A percentile compares a stretch with the other conserved stretches of the same genome.
phyloP scores from a whole-genome alignment of 495 filamentous ascomycete species.

The Penicillium fimorum region DNA sequence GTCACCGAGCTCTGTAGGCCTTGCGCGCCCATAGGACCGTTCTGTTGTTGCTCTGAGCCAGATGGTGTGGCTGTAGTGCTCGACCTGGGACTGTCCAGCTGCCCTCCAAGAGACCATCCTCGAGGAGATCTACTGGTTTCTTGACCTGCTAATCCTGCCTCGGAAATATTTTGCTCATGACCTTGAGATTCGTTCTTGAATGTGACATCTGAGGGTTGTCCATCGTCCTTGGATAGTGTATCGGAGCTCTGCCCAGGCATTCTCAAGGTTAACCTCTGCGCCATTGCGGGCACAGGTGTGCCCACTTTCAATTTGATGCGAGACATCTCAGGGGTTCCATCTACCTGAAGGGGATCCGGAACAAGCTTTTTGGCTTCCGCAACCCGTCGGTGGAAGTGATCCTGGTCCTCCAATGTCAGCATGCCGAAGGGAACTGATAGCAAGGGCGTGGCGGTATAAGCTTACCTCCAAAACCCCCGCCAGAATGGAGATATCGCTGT shows the following conservation, averaged over 20 bases:
- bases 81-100: constrained; percentile 21
- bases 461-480: constrained; percentile 74
- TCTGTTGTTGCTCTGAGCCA: constrained; percentile 17
- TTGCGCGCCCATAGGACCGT: constrained; percentile 1
- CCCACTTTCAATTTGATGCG: constrained; percentile 69
- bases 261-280: constrained; percentile 39
- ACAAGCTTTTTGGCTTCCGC: constrained; percentile 65
- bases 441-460: not conserved
- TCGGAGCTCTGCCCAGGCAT: constrained; percentile 39
- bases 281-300: constrained; percentile 51
- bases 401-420: constrained; percentile 42
- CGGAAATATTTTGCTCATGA: constrained; percentile 48
- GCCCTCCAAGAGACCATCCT: constrained; percentile 20
- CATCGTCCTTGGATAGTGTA: constrained; percentile 29
- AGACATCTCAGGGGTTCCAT: constrained; percentile 39
- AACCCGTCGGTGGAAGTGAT: constrained; percentile 62
- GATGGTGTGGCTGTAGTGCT: constrained; percentile 25
- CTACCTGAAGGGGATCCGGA: constrained; percentile 64
- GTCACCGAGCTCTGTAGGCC: constrained; percentile 10
- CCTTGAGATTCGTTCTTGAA: constrained; percentile 51
- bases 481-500: constrained; percentile 69
- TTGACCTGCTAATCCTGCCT: constrained; percentile 44
- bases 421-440: not conserved
- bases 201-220: constrained; percentile 39
- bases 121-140: constrained; percentile 25